Conservation (phyloP, 768 basidiomycete species). For the Mycena epipterygia region DNA sequence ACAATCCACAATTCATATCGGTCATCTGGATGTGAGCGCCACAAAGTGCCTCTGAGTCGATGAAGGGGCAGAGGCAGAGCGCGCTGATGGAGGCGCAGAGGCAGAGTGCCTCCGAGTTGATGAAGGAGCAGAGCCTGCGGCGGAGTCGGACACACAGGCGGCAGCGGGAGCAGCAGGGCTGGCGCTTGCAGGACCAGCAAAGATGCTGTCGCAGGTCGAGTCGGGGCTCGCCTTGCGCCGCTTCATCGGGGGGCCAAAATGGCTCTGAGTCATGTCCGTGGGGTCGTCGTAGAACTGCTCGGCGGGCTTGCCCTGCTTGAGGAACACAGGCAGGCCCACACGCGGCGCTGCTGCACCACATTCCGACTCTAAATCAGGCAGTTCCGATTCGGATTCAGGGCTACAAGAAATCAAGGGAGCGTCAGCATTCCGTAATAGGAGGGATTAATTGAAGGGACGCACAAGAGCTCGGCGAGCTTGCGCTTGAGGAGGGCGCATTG, state of each 20-base stretch:
- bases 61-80: no score
- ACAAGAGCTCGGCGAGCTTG: constrained; percentile 22
- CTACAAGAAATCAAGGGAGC: not conserved
- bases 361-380: no score
- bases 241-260: constrained; percentile 29
- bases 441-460: not conserved
- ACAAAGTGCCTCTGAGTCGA: no score
- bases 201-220: not conserved
- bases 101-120: no score
- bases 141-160: not conserved
- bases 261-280: constrained; percentile 7
- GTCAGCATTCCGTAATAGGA: not conserved
- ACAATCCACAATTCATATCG: no score
- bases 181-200: no score
- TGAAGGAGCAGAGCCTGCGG: no score
- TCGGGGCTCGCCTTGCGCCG: constrained; percentile 9
- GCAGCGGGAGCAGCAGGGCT: not conserved
- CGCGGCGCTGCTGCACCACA: not conserved
- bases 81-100: no score
- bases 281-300: constrained; percentile 8
- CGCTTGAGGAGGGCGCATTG: constrained; percentile 23
- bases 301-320: constrained; percentile 7
- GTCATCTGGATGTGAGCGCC: no score
- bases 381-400: no score
- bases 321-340: constrained; percentile 23